These are phyloP conservation scores for Aspergillus baeticus DNA, from an alignment of 495 filamentous ascomycete genomes.

Conservation along the genomic window DNA sequence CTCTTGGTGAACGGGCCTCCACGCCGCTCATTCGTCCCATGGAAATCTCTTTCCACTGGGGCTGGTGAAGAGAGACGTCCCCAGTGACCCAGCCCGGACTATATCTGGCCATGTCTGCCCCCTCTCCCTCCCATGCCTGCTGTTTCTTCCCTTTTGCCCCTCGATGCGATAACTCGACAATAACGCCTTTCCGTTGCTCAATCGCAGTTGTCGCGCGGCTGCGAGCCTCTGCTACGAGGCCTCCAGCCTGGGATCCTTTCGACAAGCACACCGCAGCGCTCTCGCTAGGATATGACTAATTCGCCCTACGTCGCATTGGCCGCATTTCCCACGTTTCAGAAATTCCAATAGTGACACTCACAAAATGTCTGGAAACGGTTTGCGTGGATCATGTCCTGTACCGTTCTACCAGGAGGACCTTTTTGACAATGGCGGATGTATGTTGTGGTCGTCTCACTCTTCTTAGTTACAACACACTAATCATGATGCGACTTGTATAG, in stretches of 20 bases:
- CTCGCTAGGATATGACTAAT: conserved; percentile 17
- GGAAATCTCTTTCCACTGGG: conserved; percentile 12
- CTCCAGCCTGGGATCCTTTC: conserved; percentile 5
- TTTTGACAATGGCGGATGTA: conserved; percentile 70
- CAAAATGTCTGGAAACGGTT: conserved; percentile 25
- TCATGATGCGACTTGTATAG: conserved; percentile 39
- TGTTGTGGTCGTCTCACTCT: conserved; percentile 10
- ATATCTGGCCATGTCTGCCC: conserved; percentile 21
- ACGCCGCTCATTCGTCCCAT: conserved; percentile 7
- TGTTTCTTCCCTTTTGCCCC: conserved; percentile 3
- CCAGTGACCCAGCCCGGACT: conserved; percentile 9
- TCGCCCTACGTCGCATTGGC: conserved; percentile 4
- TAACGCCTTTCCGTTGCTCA: conserved; percentile 2
- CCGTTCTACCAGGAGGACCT: conserved; percentile 62
- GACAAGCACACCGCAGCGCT: not conserved
- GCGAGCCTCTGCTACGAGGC: conserved; percentile 23
- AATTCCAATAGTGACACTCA: conserved; percentile 5
- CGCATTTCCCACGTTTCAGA: conserved; percentile 10
- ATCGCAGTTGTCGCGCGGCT: conserved; percentile 18
- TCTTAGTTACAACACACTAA: not conserved
- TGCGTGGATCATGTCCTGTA: conserved; percentile 54
- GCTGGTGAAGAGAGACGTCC: not conserved
- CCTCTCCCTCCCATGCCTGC: conserved; percentile 6
- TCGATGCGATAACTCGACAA: conserved; percentile 11
- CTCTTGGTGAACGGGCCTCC: conserved; percentile 21